phyloP scores from a whole-genome alignment of 352 stramenopile genomes.

The Globisporangium polare region DNA sequence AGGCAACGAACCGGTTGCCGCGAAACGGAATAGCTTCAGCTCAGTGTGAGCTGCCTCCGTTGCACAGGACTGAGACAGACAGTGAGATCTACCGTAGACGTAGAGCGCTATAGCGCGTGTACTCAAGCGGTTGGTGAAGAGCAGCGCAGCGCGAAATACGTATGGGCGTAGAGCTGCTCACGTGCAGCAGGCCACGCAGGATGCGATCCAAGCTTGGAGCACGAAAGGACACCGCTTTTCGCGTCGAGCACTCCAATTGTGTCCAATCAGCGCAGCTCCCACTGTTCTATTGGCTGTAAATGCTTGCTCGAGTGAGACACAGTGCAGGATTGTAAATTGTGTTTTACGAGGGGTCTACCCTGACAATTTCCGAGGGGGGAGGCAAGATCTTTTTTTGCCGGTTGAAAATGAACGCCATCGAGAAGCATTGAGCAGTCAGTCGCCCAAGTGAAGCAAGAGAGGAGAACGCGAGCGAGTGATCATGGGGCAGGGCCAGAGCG shows the following conservation, averaged over 20 bases:
- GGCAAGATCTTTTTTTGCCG: conserved; percentile 8
- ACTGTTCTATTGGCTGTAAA: neutral
- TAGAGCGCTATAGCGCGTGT: no score
- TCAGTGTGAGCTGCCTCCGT: neutral
- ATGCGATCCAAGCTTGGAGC: neutral
- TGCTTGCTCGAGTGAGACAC: neutral
- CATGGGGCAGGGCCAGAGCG: conserved; percentile 87
- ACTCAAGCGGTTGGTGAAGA: no score
- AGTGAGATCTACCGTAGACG: no score
- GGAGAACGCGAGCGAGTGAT: conserved; percentile 5
- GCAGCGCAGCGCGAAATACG: no score
- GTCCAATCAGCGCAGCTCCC: neutral
- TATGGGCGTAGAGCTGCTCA: neutral
- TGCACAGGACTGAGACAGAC: no score
- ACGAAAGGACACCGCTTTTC: neutral
- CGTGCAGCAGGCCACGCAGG: neutral
- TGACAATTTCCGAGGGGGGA: neutral
- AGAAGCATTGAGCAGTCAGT: neutral
- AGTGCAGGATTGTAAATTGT: neutral
- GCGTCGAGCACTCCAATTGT: neutral
- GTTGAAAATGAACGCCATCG: neutral
- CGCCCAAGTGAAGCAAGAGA: conserved; percentile 1
- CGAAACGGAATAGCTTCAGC: neutral
- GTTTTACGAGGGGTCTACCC: neutral
- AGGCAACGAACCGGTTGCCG: neutral